Percentiles rank a stretch among this genome's conserved stretches.
Conservation (phyloP, 2,329 filamentous ascomycete species). For the Pseudofabraea citricarpa region DNA sequence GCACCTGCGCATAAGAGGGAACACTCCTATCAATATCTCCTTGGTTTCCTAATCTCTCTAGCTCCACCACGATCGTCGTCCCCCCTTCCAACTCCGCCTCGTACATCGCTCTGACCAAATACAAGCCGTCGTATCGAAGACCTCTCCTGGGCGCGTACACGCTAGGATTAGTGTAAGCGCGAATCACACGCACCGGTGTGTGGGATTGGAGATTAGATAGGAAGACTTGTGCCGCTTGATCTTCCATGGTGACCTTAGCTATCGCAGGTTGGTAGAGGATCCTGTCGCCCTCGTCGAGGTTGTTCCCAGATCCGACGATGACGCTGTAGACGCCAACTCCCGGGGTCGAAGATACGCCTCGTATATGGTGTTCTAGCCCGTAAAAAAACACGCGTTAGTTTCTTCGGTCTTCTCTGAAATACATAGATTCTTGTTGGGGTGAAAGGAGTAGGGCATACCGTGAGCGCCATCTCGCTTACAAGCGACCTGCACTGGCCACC, state of each 20-base stretch:
- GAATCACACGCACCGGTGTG: background rate
- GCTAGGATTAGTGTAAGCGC: background rate
- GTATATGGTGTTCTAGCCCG: background rate
- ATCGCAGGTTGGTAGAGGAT: background rate
- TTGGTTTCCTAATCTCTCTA: background rate
- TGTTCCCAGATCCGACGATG: background rate
- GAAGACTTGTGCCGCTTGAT: background rate
- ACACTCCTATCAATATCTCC: background rate
- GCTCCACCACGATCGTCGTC: background rate
- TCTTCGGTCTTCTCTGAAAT: background rate
- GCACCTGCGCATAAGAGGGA: background rate
- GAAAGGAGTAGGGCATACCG: background rate
- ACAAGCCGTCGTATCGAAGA: background rate
- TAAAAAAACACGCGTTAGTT: background rate
- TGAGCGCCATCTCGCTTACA: background rate
- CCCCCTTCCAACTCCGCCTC: background rate
- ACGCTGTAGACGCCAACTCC: background rate
- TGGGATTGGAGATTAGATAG: background rate
- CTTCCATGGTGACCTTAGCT: background rate
- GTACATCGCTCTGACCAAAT: background rate
- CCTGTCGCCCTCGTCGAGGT: background rate
- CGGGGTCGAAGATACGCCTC: background rate
- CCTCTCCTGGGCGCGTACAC: background rate
- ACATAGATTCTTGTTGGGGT: background rate
- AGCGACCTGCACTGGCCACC: background rate